Evolutionary conservation across 257 asterid genomes (phyloP), one percentile per base, ranked within the genome.

Genomic region (Plantago elongata): DNA sequence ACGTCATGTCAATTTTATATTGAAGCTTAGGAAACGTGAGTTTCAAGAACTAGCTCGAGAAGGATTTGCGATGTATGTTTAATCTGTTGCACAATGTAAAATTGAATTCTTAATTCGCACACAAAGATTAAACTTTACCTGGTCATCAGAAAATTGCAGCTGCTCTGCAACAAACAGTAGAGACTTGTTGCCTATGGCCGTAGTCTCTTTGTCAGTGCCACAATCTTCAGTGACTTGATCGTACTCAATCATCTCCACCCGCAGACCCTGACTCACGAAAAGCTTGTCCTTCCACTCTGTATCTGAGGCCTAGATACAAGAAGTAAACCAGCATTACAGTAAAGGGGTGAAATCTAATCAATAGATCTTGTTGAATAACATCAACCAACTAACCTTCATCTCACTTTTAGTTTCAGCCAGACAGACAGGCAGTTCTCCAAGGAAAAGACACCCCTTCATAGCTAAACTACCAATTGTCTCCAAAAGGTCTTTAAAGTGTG

Each of bases 131-230:
- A 34, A 65, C 43, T 30, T 57, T 40, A 90, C 96, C 96, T 90
- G 96, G 75, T 81, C 95, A 75, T 90, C 97, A 61, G 96, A 90
- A 75, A 63, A 80, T 48, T 79, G 79, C 70, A 83, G 80, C 68
- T 90, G 95, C 78, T 90, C 86, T 40, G 96, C 94, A 54, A 65
- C 67, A 65, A 84, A 87, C 54, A 87, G 83, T 29, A 68, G 55
- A 52, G 58, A 50, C 11, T 62, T 51, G 67, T 44, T 62, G 47
- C 65, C 81, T 56, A 34, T 76, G 10, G 52, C 48, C 9, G 63
- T 47, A 30, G 68, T 57, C 64, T 70, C 79, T 67, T 61, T 77
- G 11, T 73, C 73, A 45, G 74, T 75, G 11, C 75, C 73, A 45
- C 74, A 76, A 38, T 72, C 71, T 69, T 62, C 65, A 17, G 81